Conservation (phyloP, 768 basidiomycete species). For the Hydnomerulius pinastri region DNA sequence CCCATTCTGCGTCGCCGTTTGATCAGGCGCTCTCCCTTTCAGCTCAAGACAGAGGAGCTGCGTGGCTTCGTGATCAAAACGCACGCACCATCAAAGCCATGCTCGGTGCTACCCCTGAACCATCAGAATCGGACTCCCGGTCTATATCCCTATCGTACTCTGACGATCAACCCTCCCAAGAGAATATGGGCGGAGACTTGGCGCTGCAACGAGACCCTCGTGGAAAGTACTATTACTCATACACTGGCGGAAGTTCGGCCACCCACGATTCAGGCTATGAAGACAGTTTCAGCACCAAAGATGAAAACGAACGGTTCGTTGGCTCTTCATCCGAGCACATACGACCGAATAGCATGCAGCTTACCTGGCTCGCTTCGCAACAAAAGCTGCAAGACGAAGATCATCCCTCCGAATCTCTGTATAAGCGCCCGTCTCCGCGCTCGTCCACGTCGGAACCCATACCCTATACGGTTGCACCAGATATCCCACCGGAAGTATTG, state of each 20-base stretch:
- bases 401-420: constrained; percentile 8
- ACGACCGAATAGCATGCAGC: constrained; percentile 67
- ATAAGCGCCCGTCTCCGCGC: constrained; percentile 1
- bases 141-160: constrained; percentile 39
- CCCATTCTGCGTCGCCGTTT: constrained; percentile 43
- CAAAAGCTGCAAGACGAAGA: constrained; percentile 35
- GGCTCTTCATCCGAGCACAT: constrained; percentile 35
- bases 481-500: constrained; percentile 53
- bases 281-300: constrained; percentile 43
- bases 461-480: constrained; percentile 28
- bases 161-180: constrained; percentile 37
- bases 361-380: constrained; percentile 64
- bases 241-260: constrained; percentile 52
- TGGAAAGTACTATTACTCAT: constrained; percentile 79
- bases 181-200: constrained; percentile 57
- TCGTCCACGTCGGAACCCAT: constrained; percentile 18
- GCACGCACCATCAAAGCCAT: constrained; percentile 61
- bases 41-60: constrained; percentile 67
- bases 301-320: constrained; percentile 30
- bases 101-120: constrained; percentile 57
- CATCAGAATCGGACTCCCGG: constrained; percentile 55
- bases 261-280: constrained; percentile 56
- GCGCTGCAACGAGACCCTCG: constrained; percentile 65
- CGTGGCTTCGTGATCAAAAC: constrained; percentile 85
- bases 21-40: constrained; percentile 41